Conservation (phyloP, 73 alveolate species). For the Urostyla sp. region DNA sequence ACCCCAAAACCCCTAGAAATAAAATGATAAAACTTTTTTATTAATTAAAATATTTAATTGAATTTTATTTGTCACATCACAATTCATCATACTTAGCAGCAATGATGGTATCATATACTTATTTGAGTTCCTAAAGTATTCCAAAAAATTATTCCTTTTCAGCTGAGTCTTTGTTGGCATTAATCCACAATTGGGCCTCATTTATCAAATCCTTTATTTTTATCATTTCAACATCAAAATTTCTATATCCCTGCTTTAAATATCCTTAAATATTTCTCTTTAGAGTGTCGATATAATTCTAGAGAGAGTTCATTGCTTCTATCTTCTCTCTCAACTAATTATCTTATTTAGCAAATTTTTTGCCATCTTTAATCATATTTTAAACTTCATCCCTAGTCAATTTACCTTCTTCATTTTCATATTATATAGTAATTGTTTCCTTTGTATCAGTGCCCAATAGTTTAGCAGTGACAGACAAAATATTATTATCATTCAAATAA, state of each 20-base stretch:
- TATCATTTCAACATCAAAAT: conserved; percentile 76
- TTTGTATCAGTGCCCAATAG: conserved; percentile 56
- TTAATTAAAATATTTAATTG: no score
- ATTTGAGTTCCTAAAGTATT: no score
- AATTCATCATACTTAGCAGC: no score
- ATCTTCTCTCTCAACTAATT: conserved; percentile 88
- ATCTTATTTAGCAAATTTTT: conserved; percentile 94
- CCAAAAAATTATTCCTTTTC: no score
- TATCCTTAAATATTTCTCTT: conserved; percentile 89
- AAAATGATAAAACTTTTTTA: no score
- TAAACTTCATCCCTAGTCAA: conserved; percentile 93
- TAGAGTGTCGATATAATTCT: conserved; percentile 88
- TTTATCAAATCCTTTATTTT: conserved; percentile 77
- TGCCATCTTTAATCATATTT: conserved; percentile 89
- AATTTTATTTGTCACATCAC: no score
- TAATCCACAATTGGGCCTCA: conserved; percentile 84
- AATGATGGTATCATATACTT: no score
- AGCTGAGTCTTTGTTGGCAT: conserved; percentile 81
- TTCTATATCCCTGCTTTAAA: conserved; percentile 72
- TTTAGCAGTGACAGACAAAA: no score
- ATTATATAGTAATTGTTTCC: conserved; percentile 66
- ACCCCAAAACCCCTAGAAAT: no score
- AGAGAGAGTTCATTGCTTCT: conserved; percentile 93
- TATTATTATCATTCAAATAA: no score
- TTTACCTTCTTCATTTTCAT: conserved; percentile 95